Evolutionary conservation across 352 stramenopile species (phyloP).

Genomic region (Phytopythium boreale): DNA sequence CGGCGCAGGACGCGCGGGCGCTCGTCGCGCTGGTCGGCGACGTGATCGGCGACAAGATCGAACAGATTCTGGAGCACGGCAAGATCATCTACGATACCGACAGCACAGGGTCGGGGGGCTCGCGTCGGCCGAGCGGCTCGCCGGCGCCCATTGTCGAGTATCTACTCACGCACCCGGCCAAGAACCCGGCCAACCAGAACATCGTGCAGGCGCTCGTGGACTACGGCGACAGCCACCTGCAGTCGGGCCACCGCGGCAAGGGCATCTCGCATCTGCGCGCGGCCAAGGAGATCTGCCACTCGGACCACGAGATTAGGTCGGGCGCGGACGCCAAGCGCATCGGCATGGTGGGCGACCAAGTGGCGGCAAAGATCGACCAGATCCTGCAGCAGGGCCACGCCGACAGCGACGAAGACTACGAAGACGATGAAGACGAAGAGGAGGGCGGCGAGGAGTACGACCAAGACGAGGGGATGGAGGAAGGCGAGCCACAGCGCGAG

Average conservation of each 20-base stretch:
- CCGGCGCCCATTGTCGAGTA: slow-evolving; percentile 71
- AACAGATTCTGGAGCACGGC: slow-evolving; percentile 68
- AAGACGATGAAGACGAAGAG: slow-evolving; percentile 45
- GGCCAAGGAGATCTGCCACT: slow-evolving; percentile 52
- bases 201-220: slow-evolving; percentile 66
- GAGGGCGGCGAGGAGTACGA: slow-evolving; percentile 17
- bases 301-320: slow-evolving; percentile 47
- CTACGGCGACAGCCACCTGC: slow-evolving; percentile 73
- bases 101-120: slow-evolving; percentile 11
- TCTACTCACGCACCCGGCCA: slow-evolving; percentile 52
- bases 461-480: slow-evolving; percentile 10
- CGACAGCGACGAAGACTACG: slow-evolving; percentile 61
- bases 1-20: slow-evolving; percentile 36
- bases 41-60: slow-evolving; percentile 77
- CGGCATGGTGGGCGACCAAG: slow-evolving; percentile 48
- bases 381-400: slow-evolving; percentile 69
- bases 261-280: slow-evolving; percentile 77
- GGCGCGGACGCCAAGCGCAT: slow-evolving; percentile 50
- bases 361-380: slow-evolving; percentile 72
- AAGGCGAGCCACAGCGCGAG: slow-evolving; percentile 11
- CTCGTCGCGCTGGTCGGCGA: slow-evolving; percentile 55
- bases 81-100: slow-evolving; percentile 52
- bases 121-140: slow-evolving; percentile 36
- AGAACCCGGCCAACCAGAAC: slow-evolving; percentile 53
- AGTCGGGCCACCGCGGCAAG: slow-evolving; percentile 57